Conservation (phyloP, 192 early-diverging fungal species). For the Piromyces finnis region DNA sequence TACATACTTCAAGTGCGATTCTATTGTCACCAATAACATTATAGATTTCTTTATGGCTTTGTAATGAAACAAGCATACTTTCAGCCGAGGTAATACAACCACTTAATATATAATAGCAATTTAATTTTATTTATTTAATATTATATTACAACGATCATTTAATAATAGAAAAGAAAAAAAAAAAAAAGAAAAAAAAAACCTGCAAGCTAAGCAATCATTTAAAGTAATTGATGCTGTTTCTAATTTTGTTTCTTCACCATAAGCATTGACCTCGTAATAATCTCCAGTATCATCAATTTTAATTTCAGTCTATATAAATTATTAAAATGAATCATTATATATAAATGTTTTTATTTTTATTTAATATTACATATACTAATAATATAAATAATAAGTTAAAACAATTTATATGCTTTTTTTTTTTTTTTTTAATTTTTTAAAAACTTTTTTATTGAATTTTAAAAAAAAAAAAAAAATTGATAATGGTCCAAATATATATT, state of each 20-base stretch:
- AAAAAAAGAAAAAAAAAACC: slow-evolving; percentile 14
- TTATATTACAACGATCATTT: too few relatives aligned
- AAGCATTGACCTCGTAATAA: slow-evolving; percentile 78
- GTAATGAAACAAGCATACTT: slow-evolving; percentile 77
- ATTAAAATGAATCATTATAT: neutral
- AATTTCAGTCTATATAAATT: slow-evolving; percentile 32
- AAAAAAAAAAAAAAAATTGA: too few relatives aligned
- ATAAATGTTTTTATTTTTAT: neutral
- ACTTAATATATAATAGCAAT: slow-evolving; percentile 15
- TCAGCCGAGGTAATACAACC: slow-evolving; percentile 98
- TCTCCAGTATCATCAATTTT: slow-evolving; percentile 54
- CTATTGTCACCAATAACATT: slow-evolving; percentile 41
- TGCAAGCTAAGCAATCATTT: slow-evolving; percentile 96
- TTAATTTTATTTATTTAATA: too few relatives aligned
- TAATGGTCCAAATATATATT: too few relatives aligned
- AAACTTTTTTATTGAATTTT: too few relatives aligned
- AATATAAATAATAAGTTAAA: too few relatives aligned
- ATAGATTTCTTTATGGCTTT: slow-evolving; percentile 78
- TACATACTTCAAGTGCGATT: slow-evolving; percentile 8
- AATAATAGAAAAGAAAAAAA: slow-evolving; percentile 4
- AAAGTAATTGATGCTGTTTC: slow-evolving; percentile 74
- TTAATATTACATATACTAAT: neutral
- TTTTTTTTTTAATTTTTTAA: too few relatives aligned
- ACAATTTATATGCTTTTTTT: too few relatives aligned
- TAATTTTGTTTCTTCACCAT: slow-evolving; percentile 64